phyloP scores from a whole-genome alignment of 2,329 filamentous ascomycete genomes.

The Botrytis squamosa region DNA sequence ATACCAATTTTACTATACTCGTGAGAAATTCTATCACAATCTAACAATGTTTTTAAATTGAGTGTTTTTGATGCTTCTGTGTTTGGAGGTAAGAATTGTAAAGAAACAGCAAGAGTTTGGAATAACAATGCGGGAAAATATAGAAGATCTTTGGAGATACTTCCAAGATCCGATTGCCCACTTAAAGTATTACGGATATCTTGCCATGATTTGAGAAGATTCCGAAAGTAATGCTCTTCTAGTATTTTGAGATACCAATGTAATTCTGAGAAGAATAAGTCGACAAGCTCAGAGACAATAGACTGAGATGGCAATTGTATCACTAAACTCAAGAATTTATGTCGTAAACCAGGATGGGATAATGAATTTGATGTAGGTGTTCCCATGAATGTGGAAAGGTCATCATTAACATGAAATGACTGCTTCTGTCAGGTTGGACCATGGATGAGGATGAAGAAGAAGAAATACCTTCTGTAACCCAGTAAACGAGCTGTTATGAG shows the following conservation, averaged over 20 bases:
- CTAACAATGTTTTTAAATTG: constrained; percentile 2
- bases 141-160: constrained; percentile 21
- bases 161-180: background rate
- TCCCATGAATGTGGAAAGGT: constrained; percentile 6
- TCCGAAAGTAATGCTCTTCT: constrained; percentile 21
- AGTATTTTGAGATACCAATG: constrained; percentile 21
- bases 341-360: constrained; percentile 16
- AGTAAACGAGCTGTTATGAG: constrained; percentile 11
- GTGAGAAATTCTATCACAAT: constrained; percentile 19
- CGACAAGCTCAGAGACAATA: constrained; percentile 16
- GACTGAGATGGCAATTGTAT: constrained; percentile 16
- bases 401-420: constrained; percentile 44
- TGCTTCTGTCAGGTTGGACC: constrained; percentile 44
- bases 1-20: constrained; percentile 23
- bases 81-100: constrained; percentile 22
- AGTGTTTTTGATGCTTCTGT: constrained; percentile 13
- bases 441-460: no score
- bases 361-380: constrained; percentile 5
- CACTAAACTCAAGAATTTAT: constrained; percentile 15
- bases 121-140: constrained; percentile 26
- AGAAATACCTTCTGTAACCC: constrained; percentile 28
- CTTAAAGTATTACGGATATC: background rate
- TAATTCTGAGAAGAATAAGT: constrained; percentile 18
- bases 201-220: constrained; percentile 18
- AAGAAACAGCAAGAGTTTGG: constrained; percentile 24